A percentile compares a stretch with the other conserved stretches of the same genome.
Evolutionary conservation across 495 filamentous ascomycete genomes (phyloP).

Genomic region (Symbiotaphrina buchneri): DNA sequence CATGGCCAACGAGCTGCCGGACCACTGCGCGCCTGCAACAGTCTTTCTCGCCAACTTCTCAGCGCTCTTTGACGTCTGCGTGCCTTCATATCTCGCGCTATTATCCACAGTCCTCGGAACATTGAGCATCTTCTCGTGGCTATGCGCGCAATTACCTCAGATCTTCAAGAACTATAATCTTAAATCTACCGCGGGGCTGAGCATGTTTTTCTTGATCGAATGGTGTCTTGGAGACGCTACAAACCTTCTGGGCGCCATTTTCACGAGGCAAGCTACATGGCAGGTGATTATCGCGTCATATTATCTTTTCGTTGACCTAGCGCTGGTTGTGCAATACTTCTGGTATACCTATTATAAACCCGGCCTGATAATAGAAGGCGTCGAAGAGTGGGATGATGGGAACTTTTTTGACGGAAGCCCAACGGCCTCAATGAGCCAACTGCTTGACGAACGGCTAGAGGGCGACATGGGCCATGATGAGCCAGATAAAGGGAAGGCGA

Average conservation of each 20-base stretch:
- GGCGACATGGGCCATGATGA: too few species aligned
- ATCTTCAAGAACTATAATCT: conserved; percentile 48
- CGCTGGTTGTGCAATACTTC: conserved; percentile 38
- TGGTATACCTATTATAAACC: conserved; percentile 39
- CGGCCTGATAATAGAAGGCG: too few species aligned
- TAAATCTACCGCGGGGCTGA: conserved; percentile 43
- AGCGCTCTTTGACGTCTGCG: conserved; percentile 36
- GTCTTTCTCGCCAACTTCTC: conserved; percentile 34
- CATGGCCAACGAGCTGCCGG: conserved; percentile 19
- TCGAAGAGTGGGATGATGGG: too few species aligned
- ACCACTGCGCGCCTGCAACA: conserved; percentile 39
- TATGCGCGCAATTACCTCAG: conserved; percentile 59
- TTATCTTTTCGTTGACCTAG: conserved; percentile 44
- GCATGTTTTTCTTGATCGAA: conserved; percentile 43
- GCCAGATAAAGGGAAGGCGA: too few species aligned
- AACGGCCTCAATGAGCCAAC: too few species aligned
- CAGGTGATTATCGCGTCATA: conserved; percentile 46
- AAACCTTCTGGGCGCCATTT: conserved; percentile 40
- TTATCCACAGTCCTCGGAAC: conserved; percentile 41
- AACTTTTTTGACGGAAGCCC: too few species aligned
- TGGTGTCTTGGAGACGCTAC: conserved; percentile 50
- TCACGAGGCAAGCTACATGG: conserved; percentile 46
- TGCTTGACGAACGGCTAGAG: too few species aligned
- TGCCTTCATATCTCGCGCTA: conserved; percentile 42
- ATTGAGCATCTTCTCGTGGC: conserved; percentile 44